Conservation (phyloP, 495 filamentous ascomycete genomes). For the Lasiosphaeris hirsuta region DNA sequence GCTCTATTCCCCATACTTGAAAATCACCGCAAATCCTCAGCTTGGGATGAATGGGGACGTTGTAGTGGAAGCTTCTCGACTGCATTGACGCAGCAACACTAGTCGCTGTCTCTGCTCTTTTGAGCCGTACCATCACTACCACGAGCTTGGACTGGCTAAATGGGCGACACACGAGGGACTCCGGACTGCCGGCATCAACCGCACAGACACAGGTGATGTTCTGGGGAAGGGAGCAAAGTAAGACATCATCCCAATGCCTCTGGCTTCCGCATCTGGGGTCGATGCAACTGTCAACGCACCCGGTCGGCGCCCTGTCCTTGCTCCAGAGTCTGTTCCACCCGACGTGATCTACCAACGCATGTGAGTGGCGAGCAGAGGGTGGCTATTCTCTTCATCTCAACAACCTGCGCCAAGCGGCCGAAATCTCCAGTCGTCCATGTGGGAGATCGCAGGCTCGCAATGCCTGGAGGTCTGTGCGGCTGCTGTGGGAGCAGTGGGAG, state of each 20-base stretch:
- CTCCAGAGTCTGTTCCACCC: slow-evolving; percentile 6
- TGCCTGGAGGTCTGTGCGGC: slow-evolving; percentile 9
- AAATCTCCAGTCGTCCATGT: neutral
- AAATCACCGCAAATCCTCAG: slow-evolving; percentile 9
- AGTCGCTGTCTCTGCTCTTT: slow-evolving; percentile 14
- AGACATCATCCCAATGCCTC: neutral
- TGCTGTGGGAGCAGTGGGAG: neutral
- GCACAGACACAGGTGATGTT: slow-evolving; percentile 19
- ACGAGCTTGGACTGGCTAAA: slow-evolving; percentile 23
- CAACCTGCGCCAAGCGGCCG: neutral
- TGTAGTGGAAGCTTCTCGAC: slow-evolving; percentile 11
- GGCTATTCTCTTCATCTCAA: no score
- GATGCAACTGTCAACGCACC: neutral
- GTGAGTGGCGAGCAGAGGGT: neutral
- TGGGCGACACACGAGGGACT: slow-evolving; percentile 8
- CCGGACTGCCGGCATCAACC: slow-evolving; percentile 18
- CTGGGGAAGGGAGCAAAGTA: slow-evolving; percentile 5
- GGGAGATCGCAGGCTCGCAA: neutral
- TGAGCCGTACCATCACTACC: slow-evolving; percentile 18
- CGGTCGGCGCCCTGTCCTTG: slow-evolving; percentile 5
- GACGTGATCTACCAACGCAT: slow-evolving; percentile 9
- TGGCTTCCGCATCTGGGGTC: neutral
- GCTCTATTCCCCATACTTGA: neutral
- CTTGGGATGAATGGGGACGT: slow-evolving; percentile 10
- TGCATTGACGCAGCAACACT: slow-evolving; percentile 17